Base-by-base conservation (phyloP, 2,329 filamentous ascomycete species). In the Graphilbum sp. region DNA sequence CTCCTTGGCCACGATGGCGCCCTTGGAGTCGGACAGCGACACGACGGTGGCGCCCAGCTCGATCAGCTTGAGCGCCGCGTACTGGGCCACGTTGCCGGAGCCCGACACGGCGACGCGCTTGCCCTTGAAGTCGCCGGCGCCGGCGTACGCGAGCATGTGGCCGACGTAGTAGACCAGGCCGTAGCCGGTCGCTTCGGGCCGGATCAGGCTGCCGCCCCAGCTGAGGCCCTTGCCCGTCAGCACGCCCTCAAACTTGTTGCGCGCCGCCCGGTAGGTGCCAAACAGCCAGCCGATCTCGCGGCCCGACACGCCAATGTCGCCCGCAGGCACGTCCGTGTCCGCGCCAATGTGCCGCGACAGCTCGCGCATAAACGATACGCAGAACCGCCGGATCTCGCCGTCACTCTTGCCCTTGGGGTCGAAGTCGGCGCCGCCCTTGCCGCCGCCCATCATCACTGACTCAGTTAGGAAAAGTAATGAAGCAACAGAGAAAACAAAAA, bases 391-490 rank as follows among this genome's bases (percentile, higher is more conserved):
- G 66, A 96, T 96, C 73, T 96, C 90, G 59, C 76, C 82, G 64
- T 98, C 87, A 40, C 79, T 82, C 75, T 95, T 96, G 67, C 86
- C 87, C 75, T 96, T 98, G 61, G 90, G 90, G 64, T 96, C 86
- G 60, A 98, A 96, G 69, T 96, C 90, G 59, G 88, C 79, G 54
- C 90, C 90, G 64, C 90, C 90, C 70, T 96, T 96, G 55, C 82
- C 90, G 66, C 90, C 90, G 48, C 90, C 90, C 77, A 98, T 95
- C 67, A 75, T 84, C 54, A 92, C 76, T 82, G 17, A n/a, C 3
- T 13, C n/a, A 15, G 21, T 23, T n/a, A 35, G 16, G 35, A 33
- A 15, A 19, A 34, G n/a, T n/a, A n/a, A n/a, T n/a, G n/a, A n/a
- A n/a, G n/a, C n/a, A n/a, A n/a, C n/a, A n/a, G n/a, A n/a, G n/a